Conservation (phyloP, 306 rosid species). For the Prunus mira region DNA sequence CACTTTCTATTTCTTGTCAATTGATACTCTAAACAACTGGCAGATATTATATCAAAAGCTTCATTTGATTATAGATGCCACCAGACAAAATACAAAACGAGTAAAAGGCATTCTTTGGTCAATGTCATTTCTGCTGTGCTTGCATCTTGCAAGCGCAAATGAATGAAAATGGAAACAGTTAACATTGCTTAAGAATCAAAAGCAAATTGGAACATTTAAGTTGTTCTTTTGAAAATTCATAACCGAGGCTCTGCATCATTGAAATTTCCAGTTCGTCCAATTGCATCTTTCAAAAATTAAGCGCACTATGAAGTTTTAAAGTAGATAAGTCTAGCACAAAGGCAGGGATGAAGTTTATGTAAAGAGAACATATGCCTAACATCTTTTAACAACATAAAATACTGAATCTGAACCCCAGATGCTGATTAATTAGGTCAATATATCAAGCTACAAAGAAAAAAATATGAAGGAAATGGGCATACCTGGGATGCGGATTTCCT, state of each 20-base stretch:
- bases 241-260: not conserved
- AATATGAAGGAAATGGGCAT: constrained; percentile 5
- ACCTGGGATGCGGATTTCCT: constrained; percentile 95
- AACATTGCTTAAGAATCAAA: not conserved
- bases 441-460: constrained; percentile 9
- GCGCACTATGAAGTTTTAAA: not conserved
- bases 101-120: not conserved
- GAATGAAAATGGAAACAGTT: not conserved
- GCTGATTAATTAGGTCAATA: constrained; percentile 17
- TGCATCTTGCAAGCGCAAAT: not conserved
- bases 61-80: not conserved
- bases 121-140: not conserved
- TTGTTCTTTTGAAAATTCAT: too few relatives aligned
- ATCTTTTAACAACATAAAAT: not conserved
- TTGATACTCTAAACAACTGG: not conserved
- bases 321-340: not conserved
- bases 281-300: not conserved
- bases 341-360: not conserved
- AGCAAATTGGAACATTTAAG: not conserved
- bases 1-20: not conserved
- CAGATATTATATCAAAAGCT: not conserved
- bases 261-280: not conserved
- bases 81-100: not conserved
- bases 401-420: not conserved
- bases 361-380: not conserved